Conservation (phyloP, 306 rosid genomes). For the Pterocarpus macrocarpus region DNA sequence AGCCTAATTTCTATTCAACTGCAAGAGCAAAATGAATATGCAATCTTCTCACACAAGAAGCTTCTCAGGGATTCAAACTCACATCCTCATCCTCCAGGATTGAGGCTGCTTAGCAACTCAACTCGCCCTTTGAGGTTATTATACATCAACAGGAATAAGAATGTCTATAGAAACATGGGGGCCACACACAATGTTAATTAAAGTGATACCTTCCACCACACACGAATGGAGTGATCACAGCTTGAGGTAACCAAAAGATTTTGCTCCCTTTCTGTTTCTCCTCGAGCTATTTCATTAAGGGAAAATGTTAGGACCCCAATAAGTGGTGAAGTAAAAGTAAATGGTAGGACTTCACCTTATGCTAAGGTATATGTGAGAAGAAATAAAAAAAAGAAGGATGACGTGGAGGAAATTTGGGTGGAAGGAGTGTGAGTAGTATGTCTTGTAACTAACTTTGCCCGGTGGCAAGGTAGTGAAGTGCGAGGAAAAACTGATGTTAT, state of each 20-base stretch:
- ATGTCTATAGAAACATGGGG: constrained; percentile 10
- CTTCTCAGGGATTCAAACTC: neutral
- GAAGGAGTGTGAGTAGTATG: too few relatives aligned
- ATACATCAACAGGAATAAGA: neutral
- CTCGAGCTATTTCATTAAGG: constrained; percentile 59
- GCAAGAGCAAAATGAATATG: neutral
- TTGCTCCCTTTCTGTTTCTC: constrained; percentile 51
- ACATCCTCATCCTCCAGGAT: neutral
- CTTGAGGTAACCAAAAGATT: constrained; percentile 82
- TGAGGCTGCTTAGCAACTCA: too few relatives aligned
- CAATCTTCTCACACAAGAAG: neutral
- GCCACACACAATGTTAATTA: constrained; percentile 11
- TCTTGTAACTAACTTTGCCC: too few relatives aligned
- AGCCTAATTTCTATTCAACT: too few relatives aligned
- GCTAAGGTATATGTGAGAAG: too few relatives aligned
- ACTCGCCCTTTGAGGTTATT: neutral
- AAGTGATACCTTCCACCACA: constrained; percentile 84
- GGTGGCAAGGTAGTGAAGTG: too few relatives aligned
- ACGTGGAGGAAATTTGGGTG: too few relatives aligned
- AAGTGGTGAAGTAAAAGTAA: too few relatives aligned
- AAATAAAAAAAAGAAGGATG: too few relatives aligned
- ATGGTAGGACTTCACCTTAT: too few relatives aligned
- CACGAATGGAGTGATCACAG: constrained; percentile 80
- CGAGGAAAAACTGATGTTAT: too few relatives aligned
- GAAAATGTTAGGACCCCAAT: too few relatives aligned